Conservation (phyloP, 2,329 filamentous ascomycete species). For the Kalmusia sp. region DNA sequence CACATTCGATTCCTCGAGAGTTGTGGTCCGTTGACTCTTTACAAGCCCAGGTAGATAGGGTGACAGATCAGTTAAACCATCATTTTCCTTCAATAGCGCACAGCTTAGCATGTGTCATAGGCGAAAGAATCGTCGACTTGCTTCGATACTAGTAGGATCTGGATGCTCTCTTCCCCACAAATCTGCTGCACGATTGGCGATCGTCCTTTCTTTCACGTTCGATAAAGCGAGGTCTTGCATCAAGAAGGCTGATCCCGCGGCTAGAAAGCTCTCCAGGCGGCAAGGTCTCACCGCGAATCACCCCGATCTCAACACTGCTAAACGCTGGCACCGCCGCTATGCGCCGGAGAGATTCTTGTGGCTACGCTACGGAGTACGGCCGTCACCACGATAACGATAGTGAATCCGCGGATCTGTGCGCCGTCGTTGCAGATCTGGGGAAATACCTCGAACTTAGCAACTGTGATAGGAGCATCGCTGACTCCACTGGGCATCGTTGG, state of each 20-base stretch:
- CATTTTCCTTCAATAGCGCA: too few relatives aligned
- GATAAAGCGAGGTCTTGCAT: background rate
- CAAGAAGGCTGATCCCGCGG: background rate
- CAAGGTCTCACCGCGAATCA: background rate
- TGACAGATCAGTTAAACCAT: too few relatives aligned
- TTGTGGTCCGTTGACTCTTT: too few relatives aligned
- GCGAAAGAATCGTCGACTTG: background rate
- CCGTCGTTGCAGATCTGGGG: conserved; percentile 1
- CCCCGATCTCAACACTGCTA: background rate
- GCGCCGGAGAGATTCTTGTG: background rate
- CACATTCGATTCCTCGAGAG: too few relatives aligned
- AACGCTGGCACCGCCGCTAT: background rate
- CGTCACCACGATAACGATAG: background rate
- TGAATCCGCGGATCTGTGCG: background rate
- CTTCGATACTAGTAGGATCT: background rate
- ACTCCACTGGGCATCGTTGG: background rate
- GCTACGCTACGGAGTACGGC: background rate
- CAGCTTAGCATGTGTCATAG: background rate
- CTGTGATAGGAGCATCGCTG: background rate
- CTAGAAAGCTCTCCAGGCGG: background rate
- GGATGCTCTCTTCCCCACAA: background rate
- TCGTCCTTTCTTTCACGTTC: background rate
- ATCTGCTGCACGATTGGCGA: background rate
- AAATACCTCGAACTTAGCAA: background rate
- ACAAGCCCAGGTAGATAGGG: too few relatives aligned